Base-by-base conservation (phyloP, 345 rosid species). In the Raphanus raphanistrum region DNA sequence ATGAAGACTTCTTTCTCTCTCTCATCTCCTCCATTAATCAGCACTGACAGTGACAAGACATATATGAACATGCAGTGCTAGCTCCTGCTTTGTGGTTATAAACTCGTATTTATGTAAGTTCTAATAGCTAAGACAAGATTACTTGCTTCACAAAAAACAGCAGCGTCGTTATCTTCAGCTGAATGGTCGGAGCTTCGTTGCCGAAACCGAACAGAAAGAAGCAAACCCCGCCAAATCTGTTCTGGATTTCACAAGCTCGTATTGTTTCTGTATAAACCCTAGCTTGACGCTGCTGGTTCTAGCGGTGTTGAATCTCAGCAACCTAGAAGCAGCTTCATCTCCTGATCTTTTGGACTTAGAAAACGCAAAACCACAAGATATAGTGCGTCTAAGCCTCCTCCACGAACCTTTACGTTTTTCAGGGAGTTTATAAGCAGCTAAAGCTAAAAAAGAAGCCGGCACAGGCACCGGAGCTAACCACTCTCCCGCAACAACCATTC, bases 401-500 rank as follows among this genome's bases (percentile, higher is more conserved):
- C 92, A 90, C 10, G 79, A 82, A 36, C 93, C 84, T 33, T 72
- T 81, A 68, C 85, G 89, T 76, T 90, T 91, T 76, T 88, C 90
- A 0, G 94, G 94, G 72, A 91, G 84, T 79, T 85, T 92, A 76
- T 85, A 78, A 79, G 97, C 97, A 63, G 98, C 94, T 33, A 85
- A 68, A 68, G 88, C 87, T 77, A 95, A 77, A 8, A 95, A 33
- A 36, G 94, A 79, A 57, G 89, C 81, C 0, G 97, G 94, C 68
- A 95, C 72, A 3, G 93, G 87, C 36, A 90, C 84, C 1, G 98
- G 98, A 25, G 97, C 97, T 81, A 95, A 91, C 99, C 99, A 95
- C 29, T 92, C 89, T 63, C 98, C 85, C 2, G 87, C 94, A 70
- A 83, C 90, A 66, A 89, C 94, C 98, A 95, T 95, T 76, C 93